Evolutionary conservation across 306 rosid genomes (phyloP).

Genomic region (Neltuma alba): DNA sequence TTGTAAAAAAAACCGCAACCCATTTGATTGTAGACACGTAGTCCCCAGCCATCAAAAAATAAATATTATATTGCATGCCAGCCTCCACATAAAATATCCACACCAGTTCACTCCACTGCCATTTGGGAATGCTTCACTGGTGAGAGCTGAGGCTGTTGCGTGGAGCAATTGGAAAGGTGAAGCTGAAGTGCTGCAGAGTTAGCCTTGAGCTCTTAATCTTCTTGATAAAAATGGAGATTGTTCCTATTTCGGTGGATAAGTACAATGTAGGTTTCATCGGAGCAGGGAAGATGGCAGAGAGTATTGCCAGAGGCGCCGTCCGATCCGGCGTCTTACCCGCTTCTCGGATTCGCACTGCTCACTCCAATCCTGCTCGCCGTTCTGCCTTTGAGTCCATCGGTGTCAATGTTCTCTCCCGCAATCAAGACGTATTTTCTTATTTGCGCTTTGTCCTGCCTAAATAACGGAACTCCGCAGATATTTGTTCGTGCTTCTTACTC

Average conservation of each 20-base stretch:
- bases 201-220: not conserved
- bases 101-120: not conserved
- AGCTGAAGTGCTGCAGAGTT: not conserved
- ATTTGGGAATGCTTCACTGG: not conserved
- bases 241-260: constrained; percentile 62
- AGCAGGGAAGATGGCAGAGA: constrained; percentile 99
- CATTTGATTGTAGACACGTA: too few relatives aligned
- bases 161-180: not conserved
- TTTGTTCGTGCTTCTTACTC: not conserved
- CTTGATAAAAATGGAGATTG: constrained; percentile 48
- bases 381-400: constrained; percentile 61
- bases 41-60: constrained; percentile 18
- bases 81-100: not conserved
- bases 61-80: too few relatives aligned
- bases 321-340: constrained; percentile 74
- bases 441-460: not conserved
- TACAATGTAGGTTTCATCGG: constrained; percentile 87
- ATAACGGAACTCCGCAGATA: not conserved
- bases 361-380: constrained; percentile 54
- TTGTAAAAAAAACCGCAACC: too few relatives aligned
- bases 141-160: not conserved
- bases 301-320: constrained; percentile 75
- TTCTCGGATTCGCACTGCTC: constrained; percentile 74
- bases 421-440: constrained; percentile 49
- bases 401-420: constrained; percentile 47